phyloP scores from a whole-genome alignment of 768 basidiomycete species.

The Amyloporia xantha region DNA sequence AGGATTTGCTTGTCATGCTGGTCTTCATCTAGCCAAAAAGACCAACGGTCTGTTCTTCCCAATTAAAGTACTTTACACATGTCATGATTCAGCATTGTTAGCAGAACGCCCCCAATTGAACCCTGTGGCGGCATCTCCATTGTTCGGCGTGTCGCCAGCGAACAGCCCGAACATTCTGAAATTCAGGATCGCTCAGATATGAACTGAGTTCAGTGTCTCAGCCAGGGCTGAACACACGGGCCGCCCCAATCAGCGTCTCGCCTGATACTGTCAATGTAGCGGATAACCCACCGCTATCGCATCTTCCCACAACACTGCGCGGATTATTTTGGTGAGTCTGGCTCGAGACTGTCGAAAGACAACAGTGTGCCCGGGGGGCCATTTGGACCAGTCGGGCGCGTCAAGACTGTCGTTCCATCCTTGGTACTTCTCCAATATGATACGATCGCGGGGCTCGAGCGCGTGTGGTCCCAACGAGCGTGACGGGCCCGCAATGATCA shows the following conservation, averaged over 20 bases:
- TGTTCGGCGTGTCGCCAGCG: neutral
- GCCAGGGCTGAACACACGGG: neutral
- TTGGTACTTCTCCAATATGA: slow-evolving; percentile 8
- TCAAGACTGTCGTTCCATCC: slow-evolving; percentile 4
- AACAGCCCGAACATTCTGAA: neutral
- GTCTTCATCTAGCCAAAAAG: no score
- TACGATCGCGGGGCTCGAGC: slow-evolving; percentile 1
- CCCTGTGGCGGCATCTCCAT: neutral
- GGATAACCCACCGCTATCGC: slow-evolving; percentile 3
- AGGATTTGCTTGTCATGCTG: no score
- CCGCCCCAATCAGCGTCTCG: no score
- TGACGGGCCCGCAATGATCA: slow-evolving; percentile 3
- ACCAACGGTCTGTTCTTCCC: no score
- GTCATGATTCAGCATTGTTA: no score
- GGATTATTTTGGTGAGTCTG: slow-evolving; percentile 2
- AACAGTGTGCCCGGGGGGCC: slow-evolving; percentile 2
- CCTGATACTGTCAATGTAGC: neutral
- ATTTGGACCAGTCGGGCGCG: slow-evolving; percentile 9
- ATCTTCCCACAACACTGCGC: slow-evolving; percentile 2
- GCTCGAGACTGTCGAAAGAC: slow-evolving; percentile 9
- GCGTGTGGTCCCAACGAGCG: neutral
- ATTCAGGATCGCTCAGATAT: neutral
- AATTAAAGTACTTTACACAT: no score
- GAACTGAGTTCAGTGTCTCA: neutral
- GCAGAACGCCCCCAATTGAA: no score